Base-by-base conservation (phyloP, 2,329 filamentous ascomycete genomes). In the Catunica adiposa region DNA sequence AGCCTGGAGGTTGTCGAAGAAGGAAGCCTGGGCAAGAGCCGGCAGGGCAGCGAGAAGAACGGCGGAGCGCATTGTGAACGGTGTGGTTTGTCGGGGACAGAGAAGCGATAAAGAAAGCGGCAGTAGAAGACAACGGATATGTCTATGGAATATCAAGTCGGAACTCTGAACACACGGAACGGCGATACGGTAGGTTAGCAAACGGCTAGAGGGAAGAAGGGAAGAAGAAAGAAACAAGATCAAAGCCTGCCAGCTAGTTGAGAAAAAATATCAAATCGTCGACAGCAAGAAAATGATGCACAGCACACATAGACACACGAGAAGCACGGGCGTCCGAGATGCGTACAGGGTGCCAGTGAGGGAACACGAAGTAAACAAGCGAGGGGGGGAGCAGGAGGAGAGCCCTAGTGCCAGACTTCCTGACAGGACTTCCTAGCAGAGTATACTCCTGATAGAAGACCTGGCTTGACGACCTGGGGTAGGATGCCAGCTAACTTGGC, bases 1-100 rank as follows among this genome's bases (percentile, higher is more conserved):
- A 37, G 77, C 79, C 67, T 78, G 75, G 67, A 80, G 80, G 66
- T 80, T 73, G 53, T 73, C 72, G 57, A 75, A 71, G 53, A 69
- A 71, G 61, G 70, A 71, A 59, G 79, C 75, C 22, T 73, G 73
- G 34, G 69, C 70, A 61, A 82, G 69, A 15, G 78, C 68, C 61
- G 80, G 78, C 65, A 83, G 70, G 26, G 25, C 48, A 51, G 74
- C 73, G 63, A 79, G 68, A 55, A 74, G 61, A 57, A 73, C 67
- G 54, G 72, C 64, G 69, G 82, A 74, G 65, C 77, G 79, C 80
- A 83, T 83, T 59, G 62, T 73, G 54, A 52, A 25, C 29, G 48
- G 55, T 57, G 55, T 29, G 40, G 56, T 51, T 20, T 51, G 26
- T 51, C 31, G 34, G 22, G 31, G 29, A 37, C n/a, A 17, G 15